Conservation (phyloP, 176 grass and related monocot genomes). For the Rhynchospora pubera region DNA sequence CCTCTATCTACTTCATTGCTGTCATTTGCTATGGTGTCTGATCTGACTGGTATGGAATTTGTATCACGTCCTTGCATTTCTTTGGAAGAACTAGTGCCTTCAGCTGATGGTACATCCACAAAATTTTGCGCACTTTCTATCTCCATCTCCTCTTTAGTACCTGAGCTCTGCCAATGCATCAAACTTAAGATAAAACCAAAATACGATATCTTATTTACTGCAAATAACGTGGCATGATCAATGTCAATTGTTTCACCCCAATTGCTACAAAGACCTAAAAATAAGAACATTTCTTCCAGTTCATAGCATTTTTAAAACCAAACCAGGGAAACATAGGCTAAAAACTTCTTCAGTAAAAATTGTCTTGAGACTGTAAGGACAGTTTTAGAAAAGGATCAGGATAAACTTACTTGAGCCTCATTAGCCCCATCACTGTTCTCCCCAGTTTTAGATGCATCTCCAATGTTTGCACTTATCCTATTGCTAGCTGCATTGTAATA, state of each 20-base stretch:
- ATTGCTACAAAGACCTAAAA: background rate
- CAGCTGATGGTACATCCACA: conserved; percentile 29
- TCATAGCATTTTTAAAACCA: background rate
- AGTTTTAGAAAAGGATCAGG: background rate
- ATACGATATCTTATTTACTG: background rate
- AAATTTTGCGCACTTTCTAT: conserved; percentile 57
- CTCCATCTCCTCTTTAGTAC: conserved; percentile 57
- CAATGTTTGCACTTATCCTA: conserved; percentile 62
- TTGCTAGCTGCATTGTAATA: conserved; percentile 56
- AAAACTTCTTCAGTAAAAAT: background rate
- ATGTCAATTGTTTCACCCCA: background rate
- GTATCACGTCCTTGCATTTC: conserved; percentile 29
- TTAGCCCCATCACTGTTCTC: conserved; percentile 51
- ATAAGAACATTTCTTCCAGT: background rate
- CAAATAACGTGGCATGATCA: background rate
- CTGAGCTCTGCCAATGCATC: conserved; percentile 47
- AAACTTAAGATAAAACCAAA: conserved; percentile 2
- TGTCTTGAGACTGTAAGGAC: background rate
- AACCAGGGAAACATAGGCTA: background rate
- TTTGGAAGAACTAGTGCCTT: conserved; percentile 38
- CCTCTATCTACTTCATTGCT: conserved; percentile 28
- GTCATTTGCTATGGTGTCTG: conserved; percentile 18
- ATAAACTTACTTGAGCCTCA: conserved; percentile 56
- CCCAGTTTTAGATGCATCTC: conserved; percentile 44
- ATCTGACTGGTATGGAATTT: conserved; percentile 25